Percentiles rank a stretch among this genome's conserved stretches.
These are phyloP conservation scores for Tritrichomonas musculus DNA, from an alignment of 208 protist species.

Conservation along the genomic window DNA sequence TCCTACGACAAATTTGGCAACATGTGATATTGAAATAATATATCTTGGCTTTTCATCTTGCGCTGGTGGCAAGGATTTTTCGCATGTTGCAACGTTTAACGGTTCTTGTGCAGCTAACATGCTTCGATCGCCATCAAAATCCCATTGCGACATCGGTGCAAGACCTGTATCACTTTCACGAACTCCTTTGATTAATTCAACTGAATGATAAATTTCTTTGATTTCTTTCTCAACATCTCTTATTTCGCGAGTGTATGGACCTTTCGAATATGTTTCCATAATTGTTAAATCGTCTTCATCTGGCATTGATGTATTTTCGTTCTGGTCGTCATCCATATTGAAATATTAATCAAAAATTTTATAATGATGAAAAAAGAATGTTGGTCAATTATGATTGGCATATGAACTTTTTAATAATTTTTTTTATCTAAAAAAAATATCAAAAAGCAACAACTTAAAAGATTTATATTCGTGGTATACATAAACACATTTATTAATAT, in stretches of 20 bases:
- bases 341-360: too few relatives aligned
- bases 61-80: conserved; percentile 16
- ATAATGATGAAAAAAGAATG: too few relatives aligned
- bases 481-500: too few relatives aligned
- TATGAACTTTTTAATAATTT: too few relatives aligned
- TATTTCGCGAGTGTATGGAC: background rate
- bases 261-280: conserved; percentile 1
- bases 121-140: conserved; percentile 80
- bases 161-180: conserved; percentile 85
- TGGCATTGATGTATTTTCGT: background rate
- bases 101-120: background rate
- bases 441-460: too few relatives aligned
- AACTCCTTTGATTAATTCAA: conserved; percentile 21
- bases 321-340: background rate
- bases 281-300: background rate
- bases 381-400: too few relatives aligned
- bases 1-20: conserved; percentile 98
- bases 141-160: conserved; percentile 90
- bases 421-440: too few relatives aligned
- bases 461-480: too few relatives aligned
- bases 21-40: conserved; percentile 57
- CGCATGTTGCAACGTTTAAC: conserved; percentile 27
- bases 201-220: background rate
- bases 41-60: conserved; percentile 15
- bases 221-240: background rate